Evolutionary conservation across 106 monocot species (phyloP).

Genomic region (Dendrobium officinale): DNA sequence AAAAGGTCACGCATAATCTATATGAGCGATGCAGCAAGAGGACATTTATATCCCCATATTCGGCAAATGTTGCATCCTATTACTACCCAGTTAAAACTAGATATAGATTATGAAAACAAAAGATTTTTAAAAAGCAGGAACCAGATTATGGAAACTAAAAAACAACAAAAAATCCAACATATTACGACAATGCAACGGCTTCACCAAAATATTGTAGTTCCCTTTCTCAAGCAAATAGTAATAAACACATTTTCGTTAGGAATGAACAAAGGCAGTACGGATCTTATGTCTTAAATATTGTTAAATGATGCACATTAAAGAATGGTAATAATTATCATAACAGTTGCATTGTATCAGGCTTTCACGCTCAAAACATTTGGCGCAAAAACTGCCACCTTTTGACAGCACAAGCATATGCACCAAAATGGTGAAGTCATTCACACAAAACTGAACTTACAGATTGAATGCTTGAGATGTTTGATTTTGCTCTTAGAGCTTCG

Average conservation of each 20-base stretch:
- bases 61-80: not conserved
- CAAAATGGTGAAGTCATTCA: not conserved
- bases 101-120: not conserved
- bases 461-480: constrained; percentile 62
- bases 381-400: not conserved
- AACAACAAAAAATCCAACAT: not conserved
- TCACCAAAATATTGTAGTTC: not conserved
- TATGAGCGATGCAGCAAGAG: not conserved
- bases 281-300: not conserved
- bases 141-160: not conserved
- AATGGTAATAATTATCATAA: not conserved
- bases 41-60: not conserved
- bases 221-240: not conserved
- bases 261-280: not conserved
- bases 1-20: not conserved
- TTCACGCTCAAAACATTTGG: not conserved
- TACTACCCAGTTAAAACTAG: not conserved
- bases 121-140: not conserved
- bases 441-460: constrained; percentile 53
- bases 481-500: constrained; percentile 84
- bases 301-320: not conserved
- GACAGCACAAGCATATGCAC: not conserved
- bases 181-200: not conserved
- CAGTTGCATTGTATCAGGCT: not conserved
- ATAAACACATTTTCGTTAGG: not conserved